These are phyloP conservation scores for Vachellia collinsii DNA, from an alignment of 306 rosid species.

Conservation along the genomic window DNA sequence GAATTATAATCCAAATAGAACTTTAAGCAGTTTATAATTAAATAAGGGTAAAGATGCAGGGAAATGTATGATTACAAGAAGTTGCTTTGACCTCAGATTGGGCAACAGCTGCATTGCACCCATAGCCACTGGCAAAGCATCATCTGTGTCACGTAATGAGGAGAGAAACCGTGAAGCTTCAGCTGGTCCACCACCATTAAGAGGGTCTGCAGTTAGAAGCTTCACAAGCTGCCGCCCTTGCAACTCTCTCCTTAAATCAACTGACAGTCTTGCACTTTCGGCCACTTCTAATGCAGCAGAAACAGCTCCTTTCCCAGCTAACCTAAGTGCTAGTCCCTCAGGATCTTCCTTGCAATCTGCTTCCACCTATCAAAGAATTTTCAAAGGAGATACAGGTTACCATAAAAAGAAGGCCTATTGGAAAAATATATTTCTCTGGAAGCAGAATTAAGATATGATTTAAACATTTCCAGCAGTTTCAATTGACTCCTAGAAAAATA, in stretches of 20 bases:
- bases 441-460: neutral
- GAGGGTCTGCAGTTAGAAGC: slow-evolving; percentile 98
- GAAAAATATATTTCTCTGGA: slow-evolving; percentile 7
- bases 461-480: slow-evolving; percentile 20
- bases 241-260: slow-evolving; percentile 91
- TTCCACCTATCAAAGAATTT: slow-evolving; percentile 70
- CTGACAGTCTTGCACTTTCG: slow-evolving; percentile 92
- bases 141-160: slow-evolving; percentile 87
- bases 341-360: slow-evolving; percentile 98
- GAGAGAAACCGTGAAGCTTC: slow-evolving; percentile 99
- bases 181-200: slow-evolving; percentile 97
- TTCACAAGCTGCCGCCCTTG: slow-evolving; percentile 98
- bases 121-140: slow-evolving; percentile 99
- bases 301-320: slow-evolving; percentile 98
- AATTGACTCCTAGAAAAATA: slow-evolving; percentile 12
- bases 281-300: slow-evolving; percentile 98
- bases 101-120: slow-evolving; percentile 99
- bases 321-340: slow-evolving; percentile 93
- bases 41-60: slow-evolving; percentile 15
- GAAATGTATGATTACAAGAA: slow-evolving; percentile 70
- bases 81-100: slow-evolving; percentile 95
- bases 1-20: slow-evolving; percentile 26
- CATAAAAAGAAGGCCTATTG: slow-evolving; percentile 3
- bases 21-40: slow-evolving; percentile 20
- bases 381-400: neutral